Conservation (phyloP, 768 basidiomycete genomes). For the Symmetrospora coprosmae region DNA sequence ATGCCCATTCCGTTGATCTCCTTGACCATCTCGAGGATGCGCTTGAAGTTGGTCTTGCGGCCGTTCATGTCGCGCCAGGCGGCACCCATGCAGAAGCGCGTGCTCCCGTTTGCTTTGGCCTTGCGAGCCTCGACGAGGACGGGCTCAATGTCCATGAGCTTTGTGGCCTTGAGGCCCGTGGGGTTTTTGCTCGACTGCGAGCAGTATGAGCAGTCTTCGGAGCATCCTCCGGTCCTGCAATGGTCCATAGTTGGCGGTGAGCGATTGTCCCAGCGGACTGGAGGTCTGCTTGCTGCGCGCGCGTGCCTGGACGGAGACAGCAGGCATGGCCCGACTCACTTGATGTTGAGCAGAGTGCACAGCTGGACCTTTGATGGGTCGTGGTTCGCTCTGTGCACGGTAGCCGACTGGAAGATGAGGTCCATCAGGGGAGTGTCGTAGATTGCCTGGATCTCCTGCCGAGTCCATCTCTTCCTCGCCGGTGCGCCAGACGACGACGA, state of each 20-base stretch:
- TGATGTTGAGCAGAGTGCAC: conserved; percentile 97
- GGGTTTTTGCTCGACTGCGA: conserved; percentile 91
- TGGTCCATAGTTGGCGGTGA: conserved; percentile 24
- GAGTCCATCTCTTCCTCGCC: conserved; percentile 46
- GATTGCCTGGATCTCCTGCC: conserved; percentile 65
- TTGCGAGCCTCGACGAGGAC: conserved; percentile 82
- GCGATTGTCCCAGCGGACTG: background rate
- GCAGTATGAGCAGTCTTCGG: conserved; percentile 96
- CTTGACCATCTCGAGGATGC: conserved; percentile 76
- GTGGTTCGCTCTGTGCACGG: conserved; percentile 70
- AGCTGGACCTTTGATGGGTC: conserved; percentile 83
- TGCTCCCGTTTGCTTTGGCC: conserved; percentile 92
- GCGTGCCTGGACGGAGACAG: no score
- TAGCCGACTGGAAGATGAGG: conserved; percentile 66
- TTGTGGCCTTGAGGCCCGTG: conserved; percentile 60
- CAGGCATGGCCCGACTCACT: no score
- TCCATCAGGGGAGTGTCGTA: conserved; percentile 77
- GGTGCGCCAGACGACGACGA: no score
- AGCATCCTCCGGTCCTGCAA: conserved; percentile 70
- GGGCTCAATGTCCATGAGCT: conserved; percentile 73
- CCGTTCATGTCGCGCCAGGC: conserved; percentile 93
- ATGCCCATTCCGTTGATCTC: conserved; percentile 67
- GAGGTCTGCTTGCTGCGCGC: background rate
- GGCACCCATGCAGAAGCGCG: conserved; percentile 97
- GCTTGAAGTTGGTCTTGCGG: conserved; percentile 81